Base-by-base conservation (phyloP, 805 yeast genomes). In the Candida nemodendra region DNA sequence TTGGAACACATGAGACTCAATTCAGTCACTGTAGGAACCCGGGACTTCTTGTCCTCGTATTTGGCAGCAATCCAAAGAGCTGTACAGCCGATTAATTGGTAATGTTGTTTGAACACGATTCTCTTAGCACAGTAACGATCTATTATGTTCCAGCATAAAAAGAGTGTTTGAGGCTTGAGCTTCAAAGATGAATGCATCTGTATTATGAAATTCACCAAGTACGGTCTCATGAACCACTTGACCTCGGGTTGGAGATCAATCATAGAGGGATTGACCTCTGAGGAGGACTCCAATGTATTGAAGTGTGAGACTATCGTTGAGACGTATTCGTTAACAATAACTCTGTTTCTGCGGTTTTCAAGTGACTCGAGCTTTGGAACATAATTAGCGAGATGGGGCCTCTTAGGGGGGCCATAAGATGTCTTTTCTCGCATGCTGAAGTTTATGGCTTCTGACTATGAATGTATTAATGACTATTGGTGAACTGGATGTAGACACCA, bases 51-150 rank as follows among this genome's bases (percentile, higher is more conserved):
- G 51, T 77, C 82, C 53, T 77, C 82, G 54, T 76, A 77, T 53
- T 91, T 91, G 18, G 96, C 81, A 2, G 96, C 87, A 22, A 91
- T 74, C 97, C 98, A 91, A 24, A 91, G 66, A 44, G 96, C 87
- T 4, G 96, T 87, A 44, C 95, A 84, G 22, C 95, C 88, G 9
- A 91, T 91, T 37, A 91, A 71, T 62, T 90, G 96, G 44, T 87
- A 81, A 63, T 90, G 98, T 41, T 85, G 90, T 48, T 81, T 77
- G 46, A 84, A 73, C 1, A 90, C 93, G 6, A 89, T 79, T 51
- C 98, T 72, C 52, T 81, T 84, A 36, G 95, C 84, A 58, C 95
- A 85, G 65, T 91, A 91, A 44, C 97, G 76, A 61, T 91, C 99
- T 44, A 91, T 84, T 36, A 90, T 71, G 51, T 82, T 80, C 79